phyloP scores from a whole-genome alignment of 768 basidiomycete genomes.

The Serendipita indica region DNA sequence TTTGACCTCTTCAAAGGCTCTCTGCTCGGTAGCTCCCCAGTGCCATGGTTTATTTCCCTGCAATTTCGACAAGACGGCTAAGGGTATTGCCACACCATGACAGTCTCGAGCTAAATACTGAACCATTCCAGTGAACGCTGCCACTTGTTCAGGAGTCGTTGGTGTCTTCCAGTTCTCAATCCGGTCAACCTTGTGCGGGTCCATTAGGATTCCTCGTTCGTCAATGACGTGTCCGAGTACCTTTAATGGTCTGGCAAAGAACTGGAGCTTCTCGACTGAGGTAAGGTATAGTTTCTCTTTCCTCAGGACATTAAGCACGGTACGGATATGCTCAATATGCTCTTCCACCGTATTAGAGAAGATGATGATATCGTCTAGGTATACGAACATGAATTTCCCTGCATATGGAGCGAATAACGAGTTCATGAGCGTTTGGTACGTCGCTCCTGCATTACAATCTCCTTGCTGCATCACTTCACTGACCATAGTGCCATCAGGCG shows the following conservation, averaged over 20 bases:
- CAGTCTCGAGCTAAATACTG: background rate
- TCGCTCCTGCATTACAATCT: constrained; percentile 17
- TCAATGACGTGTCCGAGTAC: constrained; percentile 6
- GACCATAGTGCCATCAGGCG: constrained; percentile 15
- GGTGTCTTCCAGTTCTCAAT: background rate
- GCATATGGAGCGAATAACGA: constrained; percentile 15
- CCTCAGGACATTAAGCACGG: constrained; percentile 13
- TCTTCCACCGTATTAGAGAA: constrained; percentile 25
- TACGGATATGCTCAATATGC: constrained; percentile 18
- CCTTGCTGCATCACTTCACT: constrained; percentile 17
- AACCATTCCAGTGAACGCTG: constrained; percentile 1
- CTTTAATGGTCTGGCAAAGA: constrained; percentile 8
- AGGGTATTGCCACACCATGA: background rate
- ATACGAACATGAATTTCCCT: constrained; percentile 17
- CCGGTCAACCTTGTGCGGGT: background rate
- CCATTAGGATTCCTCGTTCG: constrained; percentile 2
- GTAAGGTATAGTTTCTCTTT: constrained; percentile 16
- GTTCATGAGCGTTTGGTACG: constrained; percentile 14
- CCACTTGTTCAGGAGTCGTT: background rate
- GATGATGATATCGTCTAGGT: constrained; percentile 16
- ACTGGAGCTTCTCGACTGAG: constrained; percentile 11
- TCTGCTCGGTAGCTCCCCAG: constrained; percentile 3
- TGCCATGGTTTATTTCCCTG: background rate
- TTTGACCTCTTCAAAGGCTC: constrained; percentile 13
- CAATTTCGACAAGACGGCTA: background rate